Base-by-base conservation (phyloP, 192 early-diverging fungal genomes). In the Polychytrium aggregatum region DNA sequence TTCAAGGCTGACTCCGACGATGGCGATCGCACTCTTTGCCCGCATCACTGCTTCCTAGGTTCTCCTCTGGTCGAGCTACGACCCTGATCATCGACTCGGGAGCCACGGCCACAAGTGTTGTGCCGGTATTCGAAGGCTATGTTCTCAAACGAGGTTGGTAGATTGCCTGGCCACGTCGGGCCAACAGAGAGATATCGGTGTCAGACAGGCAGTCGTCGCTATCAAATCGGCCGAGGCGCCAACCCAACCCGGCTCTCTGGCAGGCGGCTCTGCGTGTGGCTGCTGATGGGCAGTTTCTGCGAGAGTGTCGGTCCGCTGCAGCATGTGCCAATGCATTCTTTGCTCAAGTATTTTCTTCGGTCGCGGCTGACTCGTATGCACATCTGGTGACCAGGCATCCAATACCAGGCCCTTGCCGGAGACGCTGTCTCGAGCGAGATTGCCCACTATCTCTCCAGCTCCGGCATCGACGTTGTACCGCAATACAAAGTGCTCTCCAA, bases 121-220 rank as follows among this genome's bases (percentile, higher is more conserved):
- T 90, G 2, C 92, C 96, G n/a, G 96, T 99, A 13, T 86, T 83
- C 55, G 96, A 99, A 56, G 96, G 96, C 28, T 97, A 83, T 59
- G 88, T 91, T 16, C 61, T 99, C 35, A 91, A 89, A 56, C 94
- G 96, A 67, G 87, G 82, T 60, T 41, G 48, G 38, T 39, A 27
- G 20, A 37, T 30, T 24, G 27, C n/a, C 36, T 40, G 9, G 16
- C 24, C 3, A 24, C 0, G 37, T 37, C 16, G 18, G 14, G 37
- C 18, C 24, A 24, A 43, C 41, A n/a, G n/a, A n/a, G n/a, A n/a
- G n/a, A n/a, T n/a, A n/a, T n/a, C n/a, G n/a, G n/a, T n/a, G n/a
- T n/a, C n/a, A n/a, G n/a, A n/a, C n/a, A n/a, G n/a, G n/a, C n/a
- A n/a, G n/a, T n/a, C n/a, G n/a, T n/a, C n/a, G n/a, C n/a, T n/a